These are phyloP conservation scores for Leishmania guyanensis DNA, from an alignment of 208 protist species.

Conservation along the genomic window DNA sequence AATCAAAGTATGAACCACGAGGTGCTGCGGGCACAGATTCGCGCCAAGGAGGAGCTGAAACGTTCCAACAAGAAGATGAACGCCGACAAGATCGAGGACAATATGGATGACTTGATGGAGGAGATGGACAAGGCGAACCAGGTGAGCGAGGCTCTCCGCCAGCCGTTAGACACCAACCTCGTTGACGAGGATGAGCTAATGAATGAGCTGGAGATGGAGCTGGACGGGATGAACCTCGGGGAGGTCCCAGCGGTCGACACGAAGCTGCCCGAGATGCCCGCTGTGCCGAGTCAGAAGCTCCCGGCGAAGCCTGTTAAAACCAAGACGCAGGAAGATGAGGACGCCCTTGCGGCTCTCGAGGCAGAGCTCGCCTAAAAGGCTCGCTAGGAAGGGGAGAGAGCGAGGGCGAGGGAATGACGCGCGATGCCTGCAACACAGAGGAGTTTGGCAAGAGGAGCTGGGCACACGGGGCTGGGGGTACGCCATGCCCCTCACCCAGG, in stretches of 20 bases:
- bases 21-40: conserved; percentile 77
- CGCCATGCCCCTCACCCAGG: neutral
- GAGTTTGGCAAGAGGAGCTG: too few relatives aligned
- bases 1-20: conserved; percentile 88
- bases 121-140: conserved; percentile 93
- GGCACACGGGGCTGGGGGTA: neutral
- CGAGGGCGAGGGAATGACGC: neutral
- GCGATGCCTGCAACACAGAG: neutral
- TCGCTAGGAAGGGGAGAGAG: neutral
- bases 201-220: conserved; percentile 79
- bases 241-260: conserved; percentile 24
- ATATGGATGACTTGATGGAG: conserved; percentile 88
- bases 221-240: conserved; percentile 45
- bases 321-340: conserved; percentile 72
- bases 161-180: conserved; percentile 78
- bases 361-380: conserved; percentile 54
- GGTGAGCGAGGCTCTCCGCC: conserved; percentile 79
- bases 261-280: conserved; percentile 34
- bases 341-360: conserved; percentile 70
- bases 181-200: conserved; percentile 88
- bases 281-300: conserved; percentile 41
- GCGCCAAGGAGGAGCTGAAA: conserved; percentile 77
- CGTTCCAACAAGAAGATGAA: conserved; percentile 85
- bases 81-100: conserved; percentile 86
- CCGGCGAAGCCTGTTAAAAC: conserved; percentile 37